Evolutionary conservation across 2,329 filamentous ascomycete genomes (phyloP), one percentile per base, ranked within the genome.

Genomic region (Pseudogymnoascus sp.): DNA sequence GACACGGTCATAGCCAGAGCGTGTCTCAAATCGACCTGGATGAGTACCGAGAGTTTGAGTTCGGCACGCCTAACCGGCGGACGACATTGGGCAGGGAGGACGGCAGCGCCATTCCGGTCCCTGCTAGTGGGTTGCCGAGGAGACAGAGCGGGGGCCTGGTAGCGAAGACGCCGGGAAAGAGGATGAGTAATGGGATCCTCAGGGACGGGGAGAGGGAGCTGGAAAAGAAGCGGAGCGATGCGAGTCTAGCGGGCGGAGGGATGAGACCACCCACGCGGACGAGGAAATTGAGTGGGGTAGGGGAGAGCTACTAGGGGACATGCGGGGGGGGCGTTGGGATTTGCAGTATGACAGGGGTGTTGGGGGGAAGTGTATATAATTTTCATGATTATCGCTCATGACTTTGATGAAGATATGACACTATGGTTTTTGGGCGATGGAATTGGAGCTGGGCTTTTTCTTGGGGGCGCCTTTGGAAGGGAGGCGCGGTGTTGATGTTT

Each of bases 241-340:
- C 48, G 15, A 55, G 48, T 35, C 12, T 55, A 55, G 59, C 27
- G 5, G 69, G 70, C 5, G 62, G 65, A n/a, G 63, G 44, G 5
- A 70, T 69, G 66, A 69, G 69, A 51, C 68, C 70, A 36, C 66
- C 68, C 6, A 66, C 63, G 41, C 62, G 70, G 58, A 68, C 78
- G 61, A 74, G 80, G 66, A 80, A 80, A 68, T 74, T 81, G 69
- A 81, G 76, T 71, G 80, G 81, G 63, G 74, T 83, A 51, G 82
- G 82, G 42, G 82, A 85, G 73, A 83, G 80, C n/a, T 84, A 80
- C 71, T 84, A 74, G 73, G 59, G 61, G 29, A 15, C 17, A 25
- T 62, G 29, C 4, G 48, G 48, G 48, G 15, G 33, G 15, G 33
- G 58, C 33, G 33, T 38, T 59, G 38, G 58, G 35, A 60, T 59